Conservation (phyloP, 2,329 filamentous ascomycete genomes). For the Epichloe sibirici region DNA sequence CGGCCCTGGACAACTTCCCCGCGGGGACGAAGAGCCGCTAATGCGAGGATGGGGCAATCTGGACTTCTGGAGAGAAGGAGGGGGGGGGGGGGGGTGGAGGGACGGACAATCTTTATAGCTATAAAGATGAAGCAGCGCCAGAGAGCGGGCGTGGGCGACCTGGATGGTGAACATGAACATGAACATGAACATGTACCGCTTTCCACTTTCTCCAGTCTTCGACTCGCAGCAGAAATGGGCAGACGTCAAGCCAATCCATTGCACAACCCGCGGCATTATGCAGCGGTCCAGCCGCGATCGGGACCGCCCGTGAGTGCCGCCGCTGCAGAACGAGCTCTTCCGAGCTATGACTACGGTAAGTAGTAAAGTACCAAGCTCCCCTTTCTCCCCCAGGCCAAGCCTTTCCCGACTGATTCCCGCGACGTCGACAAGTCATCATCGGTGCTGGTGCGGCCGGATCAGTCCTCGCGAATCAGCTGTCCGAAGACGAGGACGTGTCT, state of each 20-base stretch:
- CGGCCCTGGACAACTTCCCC: no score
- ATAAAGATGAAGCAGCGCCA: background rate
- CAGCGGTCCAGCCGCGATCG: background rate
- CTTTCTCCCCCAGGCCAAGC: background rate
- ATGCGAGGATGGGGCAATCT: no score
- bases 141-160: no score
- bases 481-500: constrained; percentile 12
- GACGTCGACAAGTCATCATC: constrained; percentile 11
- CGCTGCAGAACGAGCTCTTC: constrained; percentile 1
- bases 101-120: background rate
- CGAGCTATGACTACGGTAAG: constrained; percentile 5
- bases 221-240: background rate
- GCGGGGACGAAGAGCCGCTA: no score
- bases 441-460: constrained; percentile 18
- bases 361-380: background rate
- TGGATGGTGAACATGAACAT: background rate
- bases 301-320: constrained; percentile 5
- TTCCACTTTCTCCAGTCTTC: background rate
- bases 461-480: constrained; percentile 18
- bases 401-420: background rate
- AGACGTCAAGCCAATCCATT: constrained; percentile 4
- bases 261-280: constrained; percentile 5
- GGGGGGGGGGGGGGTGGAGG: no score
- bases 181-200: background rate
- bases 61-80: no score